Evolutionary conservation across 495 filamentous ascomycete species (phyloP), one percentile per base, ranked within the genome.

Genomic region (Xylaria flabelliformis): DNA sequence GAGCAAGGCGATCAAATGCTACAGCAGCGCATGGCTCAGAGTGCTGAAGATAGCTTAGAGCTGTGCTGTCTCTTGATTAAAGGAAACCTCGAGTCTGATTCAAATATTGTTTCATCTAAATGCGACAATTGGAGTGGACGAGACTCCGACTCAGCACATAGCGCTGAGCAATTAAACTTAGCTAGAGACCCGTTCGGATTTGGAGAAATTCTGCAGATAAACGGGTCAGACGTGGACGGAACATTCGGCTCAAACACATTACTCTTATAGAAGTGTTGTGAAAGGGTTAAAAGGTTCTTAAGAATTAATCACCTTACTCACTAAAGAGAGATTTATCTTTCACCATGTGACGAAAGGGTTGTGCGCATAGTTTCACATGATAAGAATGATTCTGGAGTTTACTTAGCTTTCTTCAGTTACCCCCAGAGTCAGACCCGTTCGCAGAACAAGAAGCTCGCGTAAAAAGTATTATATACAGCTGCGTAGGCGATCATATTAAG

Each of bases 1-100:
- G 41, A 55, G 1, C 72, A 73, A 1, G 29, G 24, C 4, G 15
- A 44, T 34, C 24, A 53, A 17, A 67, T 41, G 2, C 63, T 9
- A 17, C 44, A 67, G 46, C 64, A 41, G 46, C 46, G 46, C 13
- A 67, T 67, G 74, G 29, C 8, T n/a, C 41, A 51, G 9, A 19
- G 70, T 69, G 17, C n/a, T 62, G 10, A 63, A 64, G 19, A 72
- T 69, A 17, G 77, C 63, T 15, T 67, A 29, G 26, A 73, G 68
- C 19, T 73, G 70, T 66, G 63, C 68, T 39, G 39, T 19, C 13
- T 12, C 2, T 44, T 67, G 64, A 67, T 67, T 36, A 51, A 39
- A 39, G 46, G 36, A 13, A 36, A 53, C n/a, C 17, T 71, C 9
- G n/a, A 39, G 24, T 32, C 24, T n/a, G 10, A 6, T 34, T 7